phyloP scores from a whole-genome alignment of 148 eudicot genomes.

The Drosera capensis region DNA sequence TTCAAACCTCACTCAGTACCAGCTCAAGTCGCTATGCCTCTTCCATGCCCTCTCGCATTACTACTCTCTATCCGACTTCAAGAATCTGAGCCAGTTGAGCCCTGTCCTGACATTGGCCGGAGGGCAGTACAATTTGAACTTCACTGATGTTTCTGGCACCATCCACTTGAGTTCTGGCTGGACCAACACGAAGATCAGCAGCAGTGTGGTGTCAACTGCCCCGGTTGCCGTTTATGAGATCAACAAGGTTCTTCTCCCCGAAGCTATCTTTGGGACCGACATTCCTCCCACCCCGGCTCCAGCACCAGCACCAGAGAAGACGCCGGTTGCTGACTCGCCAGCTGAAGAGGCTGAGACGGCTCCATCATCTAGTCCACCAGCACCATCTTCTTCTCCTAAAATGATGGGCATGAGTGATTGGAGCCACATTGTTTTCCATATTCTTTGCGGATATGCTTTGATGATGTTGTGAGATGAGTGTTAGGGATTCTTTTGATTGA shows the following conservation, averaged over 20 bases:
- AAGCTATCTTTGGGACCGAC: slow-evolving; percentile 73
- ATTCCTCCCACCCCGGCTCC: slow-evolving; percentile 85
- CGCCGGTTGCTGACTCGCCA: slow-evolving; percentile 43
- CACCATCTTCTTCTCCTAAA: slow-evolving; percentile 14
- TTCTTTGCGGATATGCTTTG: slow-evolving; percentile 23
- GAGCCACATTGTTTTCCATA: slow-evolving; percentile 24
- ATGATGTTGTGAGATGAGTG: slow-evolving; percentile 8
- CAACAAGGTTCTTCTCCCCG: slow-evolving; percentile 71
- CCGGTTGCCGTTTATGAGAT: slow-evolving; percentile 71
- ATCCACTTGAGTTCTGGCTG: slow-evolving; percentile 48
- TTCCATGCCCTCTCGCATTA: slow-evolving; percentile 76
- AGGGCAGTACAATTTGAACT: slow-evolving; percentile 40
- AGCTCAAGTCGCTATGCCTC: slow-evolving; percentile 59
- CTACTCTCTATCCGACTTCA: slow-evolving; percentile 67
- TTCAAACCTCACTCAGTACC: slow-evolving; percentile 59
- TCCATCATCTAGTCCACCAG: slow-evolving; percentile 13
- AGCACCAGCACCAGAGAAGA: slow-evolving; percentile 48
- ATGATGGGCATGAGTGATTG: slow-evolving; percentile 10
- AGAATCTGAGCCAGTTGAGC: slow-evolving; percentile 34
- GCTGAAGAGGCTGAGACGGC: slow-evolving; percentile 14
- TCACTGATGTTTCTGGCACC: slow-evolving; percentile 50
- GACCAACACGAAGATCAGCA: slow-evolving; percentile 54
- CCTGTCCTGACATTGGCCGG: slow-evolving; percentile 64
- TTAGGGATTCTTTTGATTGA: not conserved
- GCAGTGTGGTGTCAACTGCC: slow-evolving; percentile 50